Percentiles rank a stretch among this genome's conserved stretches.
Conservation (phyloP, 805 yeast genomes). For the Starmerella potacharoeniae region DNA sequence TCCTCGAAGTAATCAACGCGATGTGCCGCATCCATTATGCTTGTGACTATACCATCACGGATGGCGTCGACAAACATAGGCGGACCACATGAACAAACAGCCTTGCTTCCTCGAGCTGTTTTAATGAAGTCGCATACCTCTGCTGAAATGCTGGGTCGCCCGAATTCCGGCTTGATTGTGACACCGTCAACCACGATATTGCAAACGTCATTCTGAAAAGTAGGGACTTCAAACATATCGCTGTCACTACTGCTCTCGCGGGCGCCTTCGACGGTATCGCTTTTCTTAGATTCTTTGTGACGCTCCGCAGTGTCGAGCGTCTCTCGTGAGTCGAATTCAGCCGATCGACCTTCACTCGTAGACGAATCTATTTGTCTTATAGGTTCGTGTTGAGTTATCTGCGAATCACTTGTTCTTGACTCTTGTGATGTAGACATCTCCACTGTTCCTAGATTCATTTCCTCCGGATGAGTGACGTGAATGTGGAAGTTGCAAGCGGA, state of each 20-base stretch:
- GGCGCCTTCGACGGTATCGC: background rate
- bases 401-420: background rate
- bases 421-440: background rate
- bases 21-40: slow-evolving; percentile 21
- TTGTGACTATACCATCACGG: slow-evolving; percentile 32
- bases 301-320: background rate
- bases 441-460: slow-evolving; percentile 5
- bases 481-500: slow-evolving; percentile 11
- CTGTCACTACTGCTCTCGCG: background rate
- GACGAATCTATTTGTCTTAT: background rate
- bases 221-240: background rate
- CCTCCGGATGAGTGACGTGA: slow-evolving; percentile 15
- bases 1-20: slow-evolving; percentile 30
- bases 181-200: slow-evolving; percentile 8
- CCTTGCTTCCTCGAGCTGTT: slow-evolving; percentile 32
- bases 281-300: background rate
- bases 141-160: slow-evolving; percentile 20
- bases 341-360: background rate
- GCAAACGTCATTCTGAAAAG: slow-evolving; percentile 1
- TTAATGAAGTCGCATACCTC: slow-evolving; percentile 18
- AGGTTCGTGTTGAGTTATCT: background rate
- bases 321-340: background rate
- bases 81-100: slow-evolving; percentile 51
- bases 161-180: slow-evolving; percentile 11
- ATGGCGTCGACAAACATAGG: slow-evolving; percentile 45